Percentiles rank a stretch among this genome's conserved stretches.
Conservation (phyloP, 257 asterid genomes). For the Solanum peruvianum region DNA sequence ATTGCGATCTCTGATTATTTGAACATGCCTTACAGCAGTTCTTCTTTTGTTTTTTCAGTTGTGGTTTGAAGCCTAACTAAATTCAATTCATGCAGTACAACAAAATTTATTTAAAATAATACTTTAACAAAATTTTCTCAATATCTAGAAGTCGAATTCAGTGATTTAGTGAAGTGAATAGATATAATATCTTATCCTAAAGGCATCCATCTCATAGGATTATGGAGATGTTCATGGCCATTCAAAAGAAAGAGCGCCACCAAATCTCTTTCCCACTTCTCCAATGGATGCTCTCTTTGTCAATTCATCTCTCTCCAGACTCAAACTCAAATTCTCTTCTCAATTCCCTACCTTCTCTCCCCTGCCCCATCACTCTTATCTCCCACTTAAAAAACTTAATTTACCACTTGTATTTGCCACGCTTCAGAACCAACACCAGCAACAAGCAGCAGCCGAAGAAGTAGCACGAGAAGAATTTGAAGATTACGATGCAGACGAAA, state of each 20-base stretch:
- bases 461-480: constrained; percentile 14
- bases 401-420: constrained; percentile 28
- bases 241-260: background rate
- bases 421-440: constrained; percentile 31
- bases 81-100: accelerated
- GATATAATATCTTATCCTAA: background rate
- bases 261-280: background rate
- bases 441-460: background rate
- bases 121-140: no score
- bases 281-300: constrained; percentile 12
- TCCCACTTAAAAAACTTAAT: constrained; percentile 2
- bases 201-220: background rate
- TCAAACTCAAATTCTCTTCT: constrained; percentile 37
- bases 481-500: constrained; percentile 51
- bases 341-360: constrained; percentile 18
- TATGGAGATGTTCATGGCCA: background rate
- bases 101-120: no score
- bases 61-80: no score
- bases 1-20: no score
- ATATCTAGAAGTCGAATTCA: background rate
- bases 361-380: constrained; percentile 12
- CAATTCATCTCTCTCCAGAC: constrained; percentile 41
- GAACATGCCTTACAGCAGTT: background rate
- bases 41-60: no score
- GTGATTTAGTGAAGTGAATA: background rate